Evolutionary conservation across 2,329 filamentous ascomycete species (phyloP), one percentile per base, ranked within the genome.

Genomic region (Penicillium sp.): DNA sequence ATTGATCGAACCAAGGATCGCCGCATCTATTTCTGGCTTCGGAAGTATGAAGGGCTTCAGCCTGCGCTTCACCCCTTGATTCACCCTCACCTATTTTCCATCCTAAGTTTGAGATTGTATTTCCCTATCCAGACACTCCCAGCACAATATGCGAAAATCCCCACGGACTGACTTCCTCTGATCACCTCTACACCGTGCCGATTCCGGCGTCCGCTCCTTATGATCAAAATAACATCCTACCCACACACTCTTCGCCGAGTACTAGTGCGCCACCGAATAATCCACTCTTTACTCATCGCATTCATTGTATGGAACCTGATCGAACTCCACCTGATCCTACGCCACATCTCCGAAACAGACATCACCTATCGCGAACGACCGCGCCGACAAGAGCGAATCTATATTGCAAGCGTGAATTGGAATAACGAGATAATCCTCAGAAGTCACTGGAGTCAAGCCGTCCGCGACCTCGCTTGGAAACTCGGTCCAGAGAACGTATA

Each of bases 371-470:
- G 42, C 24, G 33, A 48, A 25, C 25, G 46, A 7, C 54, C 60
- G 10, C 54, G 43, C 27, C 51, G 39, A 7, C 49, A 24, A 9
- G 60, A 67, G 45, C 61, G 65, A 3, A 78, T 89, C 53, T 89
- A 82, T 69, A 86, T 89, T 52, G 81, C 83, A 4, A 81, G 80
- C 53, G 81, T 85, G 63, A 83, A 87, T 61, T 87, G 83, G 77
- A 88, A 86, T 60, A 81, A 81, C 54, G 85, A 79, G 51, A 63
- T 66, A 1, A 72, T 87, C 23, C 73, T 89, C 2, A 75, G 79
- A 6, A 72, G 72, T 4, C 77, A 83, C 58, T 89, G 86, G 85
- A 82, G 77, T 54, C 67, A 75, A 5, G 82, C 81, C 0, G 71
- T 89, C 2, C 50, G 85, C 6, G 71, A 78, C 2, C 70, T 89